Evolutionary conservation across 2,329 filamentous ascomycete species (phyloP), one percentile per base, ranked within the genome.

Genomic region (Amauroascus niger): DNA sequence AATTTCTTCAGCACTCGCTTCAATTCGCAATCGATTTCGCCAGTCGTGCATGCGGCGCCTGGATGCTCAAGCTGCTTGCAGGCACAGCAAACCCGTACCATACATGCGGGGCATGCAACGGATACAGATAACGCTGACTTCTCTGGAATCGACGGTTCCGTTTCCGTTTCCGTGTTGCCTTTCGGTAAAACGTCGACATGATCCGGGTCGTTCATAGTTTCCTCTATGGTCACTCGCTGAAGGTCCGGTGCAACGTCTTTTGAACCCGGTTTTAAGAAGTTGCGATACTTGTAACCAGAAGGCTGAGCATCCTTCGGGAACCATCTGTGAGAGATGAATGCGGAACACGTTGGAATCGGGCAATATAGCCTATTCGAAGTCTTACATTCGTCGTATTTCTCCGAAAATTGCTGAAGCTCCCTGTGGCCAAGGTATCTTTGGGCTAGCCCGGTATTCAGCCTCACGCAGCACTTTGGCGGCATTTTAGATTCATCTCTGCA

Each of bases 291-390:
- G 22, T 40, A 37, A n/a, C 6, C 20, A 40, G 20, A 24, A 2
- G 45, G 28, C 14, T 30, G 45, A 37, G 30, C 16, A 14, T 13
- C 18, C 6, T 43, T 28, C 53, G 58, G 47, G 52, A 68, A 61
- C 1, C 66, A 56, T 28, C 68, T 65, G 30, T 64, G 61, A 22
- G 70, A 62, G 24, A 79, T 74, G 59, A 78, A 79, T 1, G 68
- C 62, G 0, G 76, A 78, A 59, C 76, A 79, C 7, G 63, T 68
- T 8, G 69, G 67, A 7, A 72, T 59, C 3, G 76, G 75, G 55
- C 76, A 79, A 58, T 78, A 79, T 6, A 74, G 60, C 6, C 73
- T 74, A 24, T 73, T 64, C 2, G 63, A 58, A 1, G 74, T 74
- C 33, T 64, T 63, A 68, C 72, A 75, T 60, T 78, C 75, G 44